Conservation (phyloP, 2,329 filamentous ascomycete genomes). For the Alternaria viburni region DNA sequence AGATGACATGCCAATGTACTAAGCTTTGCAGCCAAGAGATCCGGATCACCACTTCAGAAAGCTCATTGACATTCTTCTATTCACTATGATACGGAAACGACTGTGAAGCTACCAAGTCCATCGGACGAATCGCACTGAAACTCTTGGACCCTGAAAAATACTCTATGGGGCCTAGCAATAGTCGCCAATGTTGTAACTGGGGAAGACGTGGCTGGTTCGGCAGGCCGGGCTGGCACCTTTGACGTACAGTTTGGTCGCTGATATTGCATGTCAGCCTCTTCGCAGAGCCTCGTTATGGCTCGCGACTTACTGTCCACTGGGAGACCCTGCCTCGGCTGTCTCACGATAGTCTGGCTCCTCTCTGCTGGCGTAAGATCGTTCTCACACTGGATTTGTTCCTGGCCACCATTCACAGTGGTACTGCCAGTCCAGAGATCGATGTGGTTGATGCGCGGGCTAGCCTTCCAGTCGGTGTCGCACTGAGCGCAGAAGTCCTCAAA, state of each 20-base stretch:
- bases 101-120: neutral
- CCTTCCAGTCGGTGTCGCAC: conserved; percentile 35
- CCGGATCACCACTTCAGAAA: neutral
- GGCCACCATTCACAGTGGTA: conserved; percentile 19
- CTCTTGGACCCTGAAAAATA: neutral
- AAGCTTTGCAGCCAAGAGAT: neutral
- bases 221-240: conserved; percentile 14
- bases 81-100: neutral
- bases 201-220: conserved; percentile 4
- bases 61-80: neutral
- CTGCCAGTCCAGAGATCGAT: conserved; percentile 30
- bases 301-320: conserved; percentile 15
- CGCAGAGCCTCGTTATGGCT: too few species aligned
- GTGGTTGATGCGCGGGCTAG: conserved; percentile 18
- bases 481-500: conserved; percentile 46
- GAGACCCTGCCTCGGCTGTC: conserved; percentile 9
- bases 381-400: conserved; percentile 31
- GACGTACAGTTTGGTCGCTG: conserved; percentile 11
- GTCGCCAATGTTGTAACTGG: conserved; percentile 14
- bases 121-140: neutral
- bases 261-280: neutral
- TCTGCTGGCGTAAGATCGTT: conserved; percentile 25
- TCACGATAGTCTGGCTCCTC: conserved; percentile 17
- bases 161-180: conserved; percentile 9
- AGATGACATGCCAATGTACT: neutral